Conservation (phyloP, 805 yeast species). For the Priceomyces haplophilus region DNA sequence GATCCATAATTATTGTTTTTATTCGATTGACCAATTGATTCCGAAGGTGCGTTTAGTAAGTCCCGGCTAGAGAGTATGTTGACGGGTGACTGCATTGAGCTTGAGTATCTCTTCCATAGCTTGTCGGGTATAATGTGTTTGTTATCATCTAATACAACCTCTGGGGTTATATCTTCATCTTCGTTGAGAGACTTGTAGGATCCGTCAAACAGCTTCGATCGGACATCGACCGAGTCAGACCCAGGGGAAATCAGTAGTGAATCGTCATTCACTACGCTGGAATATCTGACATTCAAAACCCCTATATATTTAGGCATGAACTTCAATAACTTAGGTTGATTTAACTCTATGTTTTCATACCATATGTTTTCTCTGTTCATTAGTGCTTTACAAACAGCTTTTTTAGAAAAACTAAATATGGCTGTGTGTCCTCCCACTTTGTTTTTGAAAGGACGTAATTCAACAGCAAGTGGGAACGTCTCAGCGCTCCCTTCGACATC, state of each 20-base stretch:
- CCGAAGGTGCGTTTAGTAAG: constrained; percentile 2
- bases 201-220: neutral
- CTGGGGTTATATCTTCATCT: constrained; percentile 49
- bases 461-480: constrained; percentile 74
- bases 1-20: constrained; percentile 19
- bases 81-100: constrained; percentile 19
- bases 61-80: constrained; percentile 4
- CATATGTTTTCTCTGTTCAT: constrained; percentile 86
- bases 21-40: neutral
- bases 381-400: constrained; percentile 92
- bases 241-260: neutral
- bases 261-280: constrained; percentile 42
- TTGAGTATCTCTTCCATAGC: constrained; percentile 60
- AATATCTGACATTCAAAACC: constrained; percentile 85
- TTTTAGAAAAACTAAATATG: constrained; percentile 82
- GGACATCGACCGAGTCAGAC: neutral
- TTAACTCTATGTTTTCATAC: constrained; percentile 83
- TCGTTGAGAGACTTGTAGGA: constrained; percentile 9
- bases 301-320: constrained; percentile 96
- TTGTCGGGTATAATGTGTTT: constrained; percentile 87
- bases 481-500: constrained; percentile 13
- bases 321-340: constrained; percentile 69
- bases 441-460: constrained; percentile 84
- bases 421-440: constrained; percentile 99
- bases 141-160: constrained; percentile 89